Evolutionary conservation across 208 protist genomes (phyloP).

Genomic region (Herpetomonas samuelpessoai): DNA sequence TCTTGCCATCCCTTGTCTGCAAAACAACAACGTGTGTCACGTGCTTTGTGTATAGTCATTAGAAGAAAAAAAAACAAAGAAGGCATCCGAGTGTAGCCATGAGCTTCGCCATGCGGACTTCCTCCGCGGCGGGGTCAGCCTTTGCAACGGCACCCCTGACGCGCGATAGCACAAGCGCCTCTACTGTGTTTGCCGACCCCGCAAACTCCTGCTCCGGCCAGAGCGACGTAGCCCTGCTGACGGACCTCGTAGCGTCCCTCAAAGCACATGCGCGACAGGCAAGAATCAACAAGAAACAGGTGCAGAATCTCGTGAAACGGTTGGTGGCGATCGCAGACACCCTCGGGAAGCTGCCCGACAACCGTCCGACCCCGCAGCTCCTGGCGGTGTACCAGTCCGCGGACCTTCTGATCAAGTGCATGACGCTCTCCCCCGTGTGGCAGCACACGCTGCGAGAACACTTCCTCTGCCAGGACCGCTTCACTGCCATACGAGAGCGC

Average conservation of each 20-base stretch:
- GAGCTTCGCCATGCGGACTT: background rate
- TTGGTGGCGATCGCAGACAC: slow-evolving; percentile 9
- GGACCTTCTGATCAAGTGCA: slow-evolving; percentile 7
- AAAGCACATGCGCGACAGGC: background rate
- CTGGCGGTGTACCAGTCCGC: slow-evolving; percentile 13
- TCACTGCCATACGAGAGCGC: slow-evolving; percentile 37
- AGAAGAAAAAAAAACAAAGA: no score
- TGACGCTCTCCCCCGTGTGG: slow-evolving; percentile 22
- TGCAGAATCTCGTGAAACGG: slow-evolving; percentile 7
- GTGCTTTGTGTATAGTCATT: no score
- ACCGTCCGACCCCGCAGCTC: slow-evolving; percentile 14
- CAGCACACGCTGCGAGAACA: slow-evolving; percentile 28
- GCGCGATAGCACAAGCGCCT: background rate
- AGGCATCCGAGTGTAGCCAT: no score
- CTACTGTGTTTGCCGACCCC: background rate
- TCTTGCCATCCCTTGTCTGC: no score
- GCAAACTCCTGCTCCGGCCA: background rate
- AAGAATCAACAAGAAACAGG: slow-evolving; percentile 17
- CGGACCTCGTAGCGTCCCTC: slow-evolving; percentile 6
- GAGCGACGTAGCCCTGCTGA: slow-evolving; percentile 7
- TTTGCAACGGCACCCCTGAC: background rate
- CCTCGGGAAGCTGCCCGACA: slow-evolving; percentile 21
- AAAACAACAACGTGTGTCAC: no score
- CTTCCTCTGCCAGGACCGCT: slow-evolving; percentile 48
- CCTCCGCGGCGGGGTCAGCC: no score